Percentiles rank a stretch among this genome's conserved stretches.
phyloP scores from a whole-genome alignment of 257 asterid genomes.

The Ilex asprella region DNA sequence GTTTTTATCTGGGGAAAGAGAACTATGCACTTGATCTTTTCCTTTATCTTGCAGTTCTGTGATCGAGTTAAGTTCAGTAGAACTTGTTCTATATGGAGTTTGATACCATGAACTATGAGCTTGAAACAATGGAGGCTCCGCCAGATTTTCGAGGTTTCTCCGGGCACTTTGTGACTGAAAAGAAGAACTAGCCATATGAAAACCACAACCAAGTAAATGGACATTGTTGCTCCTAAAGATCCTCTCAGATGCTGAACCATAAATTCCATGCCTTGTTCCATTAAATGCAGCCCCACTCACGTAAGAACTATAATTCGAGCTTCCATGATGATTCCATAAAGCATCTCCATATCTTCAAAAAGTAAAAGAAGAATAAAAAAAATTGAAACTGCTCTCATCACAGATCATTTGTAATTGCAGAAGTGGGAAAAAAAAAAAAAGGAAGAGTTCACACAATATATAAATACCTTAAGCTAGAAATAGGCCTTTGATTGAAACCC shows the following conservation, averaged over 20 bases:
- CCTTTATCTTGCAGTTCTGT: slow-evolving; percentile 20
- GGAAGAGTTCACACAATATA: slow-evolving; percentile 6
- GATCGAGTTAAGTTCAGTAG: slow-evolving; percentile 6
- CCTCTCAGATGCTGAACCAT: slow-evolving; percentile 23
- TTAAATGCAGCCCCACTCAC: slow-evolving; percentile 22
- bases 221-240: slow-evolving; percentile 18
- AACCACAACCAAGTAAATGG: slow-evolving; percentile 15
- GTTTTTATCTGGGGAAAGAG: slow-evolving; percentile 2
- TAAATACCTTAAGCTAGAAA: slow-evolving; percentile 41
- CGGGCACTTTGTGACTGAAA: slow-evolving; percentile 14
- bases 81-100: slow-evolving; percentile 14
- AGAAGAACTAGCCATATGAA: slow-evolving; percentile 7
- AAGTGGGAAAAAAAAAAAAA: no score
- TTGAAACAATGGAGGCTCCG: slow-evolving; percentile 3
- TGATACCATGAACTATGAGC: slow-evolving; percentile 28
- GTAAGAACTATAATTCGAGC: slow-evolving; percentile 34
- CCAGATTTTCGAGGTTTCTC: slow-evolving; percentile 25
- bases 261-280: slow-evolving; percentile 20
- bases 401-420: background rate
- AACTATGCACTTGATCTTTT: slow-evolving; percentile 11
- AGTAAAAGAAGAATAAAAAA: background rate
- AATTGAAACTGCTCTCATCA: background rate
- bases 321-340: slow-evolving; percentile 28
- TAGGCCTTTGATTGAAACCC: slow-evolving; percentile 42
- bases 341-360: slow-evolving; percentile 38